Percentiles rank a stretch among this genome's conserved stretches.
phyloP scores from a whole-genome alignment of 1,284 basidiomycete genomes.

The Cerrena zonata region DNA sequence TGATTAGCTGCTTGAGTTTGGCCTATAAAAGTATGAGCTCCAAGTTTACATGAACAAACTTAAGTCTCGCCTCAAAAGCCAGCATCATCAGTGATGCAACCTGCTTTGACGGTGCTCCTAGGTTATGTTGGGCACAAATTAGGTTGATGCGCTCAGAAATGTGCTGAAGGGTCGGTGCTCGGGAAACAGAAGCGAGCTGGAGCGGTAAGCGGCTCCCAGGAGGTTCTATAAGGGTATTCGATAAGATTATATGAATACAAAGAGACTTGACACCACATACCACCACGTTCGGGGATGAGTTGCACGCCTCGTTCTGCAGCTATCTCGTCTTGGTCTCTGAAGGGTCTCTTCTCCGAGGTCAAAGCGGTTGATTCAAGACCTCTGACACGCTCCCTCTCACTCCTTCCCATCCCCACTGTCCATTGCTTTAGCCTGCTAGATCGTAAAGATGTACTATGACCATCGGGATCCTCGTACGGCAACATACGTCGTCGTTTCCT shows the following conservation, averaged over 20 bases:
- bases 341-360: constrained; percentile 29
- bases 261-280: constrained; percentile 30
- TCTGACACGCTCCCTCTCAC: constrained; percentile 66
- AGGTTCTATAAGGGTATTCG: constrained; percentile 39
- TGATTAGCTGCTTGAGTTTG: constrained; percentile 76
- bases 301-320: constrained; percentile 62
- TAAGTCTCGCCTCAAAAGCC: constrained; percentile 60
- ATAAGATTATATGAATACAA: neutral
- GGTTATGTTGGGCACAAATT: constrained; percentile 70
- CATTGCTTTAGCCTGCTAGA: constrained; percentile 69
- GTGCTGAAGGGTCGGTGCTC: constrained; percentile 69
- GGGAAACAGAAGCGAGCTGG: constrained; percentile 62
- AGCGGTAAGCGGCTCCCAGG: constrained; percentile 66
- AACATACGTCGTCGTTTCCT: constrained; percentile 66
- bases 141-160: constrained; percentile 73
- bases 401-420: constrained; percentile 63
- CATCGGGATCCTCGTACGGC: constrained; percentile 61
- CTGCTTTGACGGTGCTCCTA: constrained; percentile 51
- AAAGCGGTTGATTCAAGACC: constrained; percentile 36
- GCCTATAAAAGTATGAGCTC: constrained; percentile 39
- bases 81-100: constrained; percentile 64
- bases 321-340: constrained; percentile 58
- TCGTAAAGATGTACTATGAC: constrained; percentile 46
- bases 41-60: neutral
- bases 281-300: constrained; percentile 57